Conservation (phyloP, 139 green algal species). For the Haematococcus sp. region DNA sequence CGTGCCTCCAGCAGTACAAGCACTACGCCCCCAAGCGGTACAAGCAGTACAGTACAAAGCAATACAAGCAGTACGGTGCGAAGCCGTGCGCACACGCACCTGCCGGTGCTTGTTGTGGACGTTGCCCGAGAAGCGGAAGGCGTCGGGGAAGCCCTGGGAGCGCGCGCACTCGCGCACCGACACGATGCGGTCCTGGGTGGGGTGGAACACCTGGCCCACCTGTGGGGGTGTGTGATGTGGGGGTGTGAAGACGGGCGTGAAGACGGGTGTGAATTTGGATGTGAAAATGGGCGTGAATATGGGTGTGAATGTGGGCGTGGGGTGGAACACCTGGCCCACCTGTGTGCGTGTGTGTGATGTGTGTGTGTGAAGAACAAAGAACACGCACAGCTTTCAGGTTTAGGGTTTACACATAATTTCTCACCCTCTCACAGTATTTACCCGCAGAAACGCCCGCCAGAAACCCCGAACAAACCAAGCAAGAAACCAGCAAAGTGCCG, state of each 20-base stretch:
- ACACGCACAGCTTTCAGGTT: not conserved
- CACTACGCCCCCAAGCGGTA: no score
- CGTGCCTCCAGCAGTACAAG: no score
- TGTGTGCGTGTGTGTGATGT: conserved; percentile 1
- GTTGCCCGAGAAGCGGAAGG: conserved; percentile 78
- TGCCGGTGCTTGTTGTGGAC: conserved; percentile 82
- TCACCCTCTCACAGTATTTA: no score
- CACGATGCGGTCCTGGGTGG: conserved; percentile 94
- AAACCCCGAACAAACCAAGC: no score
- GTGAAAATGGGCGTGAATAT: not conserved
- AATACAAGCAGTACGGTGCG: no score
- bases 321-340: no score
- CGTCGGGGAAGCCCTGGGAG: conserved; percentile 89
- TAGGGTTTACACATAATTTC: no score
- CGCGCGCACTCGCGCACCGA: conserved; percentile 92
- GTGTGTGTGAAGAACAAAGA: not conserved
- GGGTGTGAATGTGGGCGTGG: not conserved
- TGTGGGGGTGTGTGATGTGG: conserved; percentile 2
- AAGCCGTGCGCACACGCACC: no score
- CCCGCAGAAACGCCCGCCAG: no score
- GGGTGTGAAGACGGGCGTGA: not conserved
- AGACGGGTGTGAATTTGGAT: not conserved
- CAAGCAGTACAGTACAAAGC: no score
- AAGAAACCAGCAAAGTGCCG: no score
- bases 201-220: conserved; percentile 95